These are phyloP conservation scores for Pleurotus djamor DNA, from an alignment of 768 basidiomycete genomes.

Conservation along the genomic window DNA sequence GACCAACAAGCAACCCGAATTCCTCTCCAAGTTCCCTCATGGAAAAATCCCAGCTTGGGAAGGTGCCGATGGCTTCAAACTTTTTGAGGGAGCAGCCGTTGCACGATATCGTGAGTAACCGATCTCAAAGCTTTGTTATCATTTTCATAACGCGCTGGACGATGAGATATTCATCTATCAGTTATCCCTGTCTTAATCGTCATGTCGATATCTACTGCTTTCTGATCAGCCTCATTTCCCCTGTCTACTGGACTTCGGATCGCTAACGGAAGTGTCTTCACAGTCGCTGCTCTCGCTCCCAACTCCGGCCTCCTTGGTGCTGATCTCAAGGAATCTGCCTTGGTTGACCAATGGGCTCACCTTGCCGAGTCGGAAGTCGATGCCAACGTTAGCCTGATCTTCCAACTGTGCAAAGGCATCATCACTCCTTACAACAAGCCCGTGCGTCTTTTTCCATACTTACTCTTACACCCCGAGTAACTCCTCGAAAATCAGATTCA, in stretches of 20 bases:
- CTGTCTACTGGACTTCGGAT: not conserved
- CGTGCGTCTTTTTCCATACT: constrained; percentile 36
- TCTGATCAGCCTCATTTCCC: constrained; percentile 26
- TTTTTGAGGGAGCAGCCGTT: constrained; percentile 80
- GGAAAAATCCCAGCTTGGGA: constrained; percentile 89
- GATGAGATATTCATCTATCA: constrained; percentile 35
- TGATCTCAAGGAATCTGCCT: constrained; percentile 61
- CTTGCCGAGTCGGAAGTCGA: constrained; percentile 70
- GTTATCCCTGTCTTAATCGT: constrained; percentile 74
- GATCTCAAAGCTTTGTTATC: constrained; percentile 3
- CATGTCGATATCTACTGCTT: constrained; percentile 49
- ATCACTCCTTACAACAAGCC: constrained; percentile 80
- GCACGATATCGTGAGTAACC: constrained; percentile 81
- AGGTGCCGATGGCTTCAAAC: constrained; percentile 68
- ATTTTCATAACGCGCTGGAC: not conserved
- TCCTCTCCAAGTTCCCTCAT: constrained; percentile 69
- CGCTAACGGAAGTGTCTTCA: constrained; percentile 16
- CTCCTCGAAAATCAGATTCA: constrained; percentile 47
- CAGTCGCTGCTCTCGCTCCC: constrained; percentile 77
- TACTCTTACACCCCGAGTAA: not conserved
- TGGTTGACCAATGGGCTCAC: constrained; percentile 84
- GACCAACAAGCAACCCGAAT: constrained; percentile 71
- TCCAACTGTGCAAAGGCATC: constrained; percentile 38
- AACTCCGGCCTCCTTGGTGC: constrained; percentile 78
- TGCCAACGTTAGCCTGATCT: constrained; percentile 29